A percentile compares a stretch with the other conserved stretches of the same genome.
phyloP scores from a whole-genome alignment of 2,329 filamentous ascomycete species.

The Thermothelomyces thermophilus region DNA sequence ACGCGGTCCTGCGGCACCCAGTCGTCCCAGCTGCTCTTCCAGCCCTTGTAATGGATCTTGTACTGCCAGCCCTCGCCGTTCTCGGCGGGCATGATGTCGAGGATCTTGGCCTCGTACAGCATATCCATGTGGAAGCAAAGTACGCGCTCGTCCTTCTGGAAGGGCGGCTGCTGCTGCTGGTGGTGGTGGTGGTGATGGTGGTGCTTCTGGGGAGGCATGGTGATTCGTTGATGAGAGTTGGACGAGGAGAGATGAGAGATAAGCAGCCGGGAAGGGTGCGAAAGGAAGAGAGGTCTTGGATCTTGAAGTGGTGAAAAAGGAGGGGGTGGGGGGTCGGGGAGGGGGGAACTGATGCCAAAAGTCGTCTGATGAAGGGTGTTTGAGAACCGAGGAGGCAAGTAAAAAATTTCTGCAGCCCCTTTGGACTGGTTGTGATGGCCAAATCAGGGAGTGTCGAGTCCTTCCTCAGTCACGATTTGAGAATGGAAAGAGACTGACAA shows the following conservation, averaged over 20 bases:
- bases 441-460: no score
- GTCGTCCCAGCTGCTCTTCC: conserved; percentile 99
- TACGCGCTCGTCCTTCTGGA: conserved; percentile 80
- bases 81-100: conserved; percentile 67
- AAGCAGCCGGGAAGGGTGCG: no score
- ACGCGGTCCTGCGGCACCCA: conserved; percentile 94
- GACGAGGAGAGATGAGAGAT: not conserved
- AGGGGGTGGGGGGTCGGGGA: no score
- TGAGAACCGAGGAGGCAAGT: no score
- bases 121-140: conserved; percentile 97
- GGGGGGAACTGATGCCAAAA: not conserved
- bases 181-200: no score
- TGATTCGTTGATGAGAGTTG: not conserved
- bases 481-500: not conserved
- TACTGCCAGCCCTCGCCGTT: conserved; percentile 72
- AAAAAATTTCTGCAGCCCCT: not conserved
- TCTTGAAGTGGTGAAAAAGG: no score
- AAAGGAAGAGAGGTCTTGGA: no score
- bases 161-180: conserved; percentile 41
- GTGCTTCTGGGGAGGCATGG: conserved; percentile 37
- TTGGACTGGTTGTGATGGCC: no score
- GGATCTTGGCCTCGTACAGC: conserved; percentile 94
- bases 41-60: conserved; percentile 97
- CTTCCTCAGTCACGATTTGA: not conserved
- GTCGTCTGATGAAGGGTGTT: not conserved